Base-by-base conservation (phyloP, 148 eudicot genomes). In the Dianthus caryophyllus region DNA sequence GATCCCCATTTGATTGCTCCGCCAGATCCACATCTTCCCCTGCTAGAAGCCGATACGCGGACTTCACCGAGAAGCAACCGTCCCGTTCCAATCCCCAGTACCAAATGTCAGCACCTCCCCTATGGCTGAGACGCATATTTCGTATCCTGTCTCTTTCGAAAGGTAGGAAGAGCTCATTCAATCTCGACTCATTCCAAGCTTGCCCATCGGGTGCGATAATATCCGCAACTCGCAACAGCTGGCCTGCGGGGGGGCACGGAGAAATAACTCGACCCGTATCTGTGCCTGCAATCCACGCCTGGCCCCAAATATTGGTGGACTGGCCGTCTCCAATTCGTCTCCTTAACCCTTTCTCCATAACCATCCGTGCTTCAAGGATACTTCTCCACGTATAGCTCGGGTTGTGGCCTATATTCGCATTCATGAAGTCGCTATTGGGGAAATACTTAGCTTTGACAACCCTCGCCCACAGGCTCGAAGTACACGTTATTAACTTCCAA, bases 341-440 rank as follows among this genome's bases (percentile, higher is more conserved):
- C 46, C 46, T 41, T 5, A 41, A 41, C 6, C 46, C 46, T 5
- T 13, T 13, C 6, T 13, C 46, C 6, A 41, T 13, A 6, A 41
- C n/a, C 64, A 17, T 21, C 41, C 17, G 29, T 2, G 64, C 64
- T 18, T 59, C 21, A 2, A 14, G 1, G 15, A 59, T 59, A 30
- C 64, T 36, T 4, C 46, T 13, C 64, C 46, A 59, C 1, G 64
- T 59, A 30, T 59, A 59, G 38, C 64, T 29, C n/a, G 64, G 43
- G 8, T 30, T 30, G 1, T 11, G 5, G 15, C 64, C 43, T 7
- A 59, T 1, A 7, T 17, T 12, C 1, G 64, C 43, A 4, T 30
- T 41, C 64, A 31, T 10, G 18, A 59, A 29, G 17, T 14, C 15
- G n/a, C 15, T 9, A 1, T 29, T 16, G 0, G 43, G 64, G 9